These are phyloP conservation scores for Vachellia collinsii DNA, from an alignment of 306 rosid genomes.

Conservation along the genomic window DNA sequence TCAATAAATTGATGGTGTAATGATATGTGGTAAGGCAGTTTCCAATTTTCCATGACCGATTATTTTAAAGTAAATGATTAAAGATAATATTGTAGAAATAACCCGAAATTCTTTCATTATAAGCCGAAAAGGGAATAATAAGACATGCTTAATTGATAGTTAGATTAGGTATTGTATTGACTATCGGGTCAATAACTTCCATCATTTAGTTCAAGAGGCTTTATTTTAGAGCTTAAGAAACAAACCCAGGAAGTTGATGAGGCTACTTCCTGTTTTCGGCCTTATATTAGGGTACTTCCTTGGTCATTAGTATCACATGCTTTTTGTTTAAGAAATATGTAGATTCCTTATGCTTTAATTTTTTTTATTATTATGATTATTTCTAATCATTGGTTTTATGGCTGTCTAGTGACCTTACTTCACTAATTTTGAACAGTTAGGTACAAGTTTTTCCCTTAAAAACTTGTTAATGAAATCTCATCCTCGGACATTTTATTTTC, in stretches of 20 bases:
- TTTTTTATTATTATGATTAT: neutral
- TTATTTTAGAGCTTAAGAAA: neutral
- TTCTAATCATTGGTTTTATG: conserved; percentile 28
- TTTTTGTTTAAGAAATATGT: conserved; percentile 2
- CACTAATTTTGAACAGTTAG: conserved; percentile 22
- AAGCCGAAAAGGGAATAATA: too few relatives aligned
- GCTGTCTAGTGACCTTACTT: conserved; percentile 29
- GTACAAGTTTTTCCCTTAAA: neutral
- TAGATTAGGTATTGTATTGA: neutral
- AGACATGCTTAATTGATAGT: neutral
- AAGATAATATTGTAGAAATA: too few relatives aligned
- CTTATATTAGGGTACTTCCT: neutral
- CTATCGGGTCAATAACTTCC: neutral
- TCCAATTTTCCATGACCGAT: too few relatives aligned
- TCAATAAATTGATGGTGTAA: too few relatives aligned
- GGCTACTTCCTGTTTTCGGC: neutral
- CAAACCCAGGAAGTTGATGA: neutral
- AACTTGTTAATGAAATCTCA: neutral
- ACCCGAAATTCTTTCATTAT: too few relatives aligned
- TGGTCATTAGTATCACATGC: neutral
- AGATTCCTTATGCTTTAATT: conserved; percentile 20
- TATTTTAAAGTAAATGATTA: too few relatives aligned
- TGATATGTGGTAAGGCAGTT: too few relatives aligned
- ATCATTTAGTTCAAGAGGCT: conserved; percentile 4
- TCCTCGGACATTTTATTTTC: neutral